Percentiles rank a stretch among this genome's conserved stretches.
phyloP scores from a whole-genome alignment of 2,329 filamentous ascomycete genomes.

The Bipolaris oryzae region DNA sequence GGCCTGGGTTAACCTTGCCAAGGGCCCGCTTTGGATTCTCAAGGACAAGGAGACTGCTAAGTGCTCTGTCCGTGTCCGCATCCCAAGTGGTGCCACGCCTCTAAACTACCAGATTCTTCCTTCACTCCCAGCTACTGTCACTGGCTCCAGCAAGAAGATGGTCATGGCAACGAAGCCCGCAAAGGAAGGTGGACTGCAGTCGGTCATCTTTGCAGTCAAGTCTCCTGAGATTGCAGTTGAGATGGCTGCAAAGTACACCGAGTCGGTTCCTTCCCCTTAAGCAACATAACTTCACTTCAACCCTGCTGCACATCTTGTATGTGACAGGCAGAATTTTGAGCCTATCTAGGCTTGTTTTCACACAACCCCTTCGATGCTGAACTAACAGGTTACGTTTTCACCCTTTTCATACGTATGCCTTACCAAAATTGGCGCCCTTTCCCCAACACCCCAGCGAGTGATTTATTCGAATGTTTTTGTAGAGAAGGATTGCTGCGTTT shows the following conservation, averaged over 20 bases:
- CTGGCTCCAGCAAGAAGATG: conserved; percentile 38
- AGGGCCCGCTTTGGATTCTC: conserved; percentile 45
- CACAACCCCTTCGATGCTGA: background rate
- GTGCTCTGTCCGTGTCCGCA: conserved; percentile 42
- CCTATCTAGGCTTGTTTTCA: background rate
- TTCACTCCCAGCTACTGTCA: conserved; percentile 29
- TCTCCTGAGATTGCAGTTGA: conserved; percentile 37
- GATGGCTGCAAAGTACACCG: conserved; percentile 39
- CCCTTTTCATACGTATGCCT: conserved; percentile 5
- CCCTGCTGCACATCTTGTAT: background rate
- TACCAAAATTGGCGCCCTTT: conserved; percentile 23
- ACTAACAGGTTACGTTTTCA: background rate
- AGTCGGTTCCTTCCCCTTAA: conserved; percentile 29
- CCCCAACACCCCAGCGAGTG: conserved; percentile 1
- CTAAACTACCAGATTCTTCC: conserved; percentile 44
- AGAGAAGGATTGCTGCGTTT: conserved; percentile 11
- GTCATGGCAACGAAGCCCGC: conserved; percentile 32
- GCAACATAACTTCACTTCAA: background rate
- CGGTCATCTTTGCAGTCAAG: conserved; percentile 37
- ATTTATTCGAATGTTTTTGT: background rate
- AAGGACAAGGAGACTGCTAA: conserved; percentile 44
- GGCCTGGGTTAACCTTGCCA: conserved; percentile 40
- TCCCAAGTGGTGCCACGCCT: conserved; percentile 37
- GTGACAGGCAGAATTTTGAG: background rate
- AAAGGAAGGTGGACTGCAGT: conserved; percentile 32